Conservation (phyloP, 2,329 filamentous ascomycete species). For the Endothia cerciana region DNA sequence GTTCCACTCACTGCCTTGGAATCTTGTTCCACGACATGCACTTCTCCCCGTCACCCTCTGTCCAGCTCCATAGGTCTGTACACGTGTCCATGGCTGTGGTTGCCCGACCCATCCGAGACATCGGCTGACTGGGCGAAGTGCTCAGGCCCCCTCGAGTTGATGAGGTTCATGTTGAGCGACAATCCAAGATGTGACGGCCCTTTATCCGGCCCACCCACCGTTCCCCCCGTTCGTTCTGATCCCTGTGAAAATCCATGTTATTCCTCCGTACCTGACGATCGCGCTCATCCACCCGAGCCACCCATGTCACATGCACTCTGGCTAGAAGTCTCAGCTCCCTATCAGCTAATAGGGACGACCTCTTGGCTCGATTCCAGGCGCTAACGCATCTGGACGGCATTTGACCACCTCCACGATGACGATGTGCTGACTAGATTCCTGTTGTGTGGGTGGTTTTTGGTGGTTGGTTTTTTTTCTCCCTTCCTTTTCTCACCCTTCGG, state of each 20-base stretch:
- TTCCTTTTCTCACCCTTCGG: background rate
- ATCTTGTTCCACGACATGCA: background rate
- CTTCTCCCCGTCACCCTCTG: background rate
- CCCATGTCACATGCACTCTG: background rate
- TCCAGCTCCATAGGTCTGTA: background rate
- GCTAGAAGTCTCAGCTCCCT: background rate
- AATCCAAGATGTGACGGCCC: background rate
- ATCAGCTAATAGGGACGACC: background rate
- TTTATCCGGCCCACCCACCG: background rate
- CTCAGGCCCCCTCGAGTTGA: background rate
- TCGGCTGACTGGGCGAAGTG: background rate
- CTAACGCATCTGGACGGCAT: background rate
- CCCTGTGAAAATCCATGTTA: background rate
- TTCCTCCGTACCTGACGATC: conserved; percentile 4
- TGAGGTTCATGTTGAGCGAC: background rate
- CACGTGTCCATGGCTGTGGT: conserved; percentile 1
- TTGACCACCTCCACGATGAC: background rate
- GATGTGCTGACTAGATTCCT: background rate
- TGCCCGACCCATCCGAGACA: background rate
- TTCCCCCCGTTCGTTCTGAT: no score
- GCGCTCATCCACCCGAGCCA: background rate
- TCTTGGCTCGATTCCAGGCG: background rate
- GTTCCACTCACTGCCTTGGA: no score
- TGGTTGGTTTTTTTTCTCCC: background rate
- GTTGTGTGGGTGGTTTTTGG: background rate